Conservation (phyloP, 306 rosid genomes). For the Corylus avellana region DNA sequence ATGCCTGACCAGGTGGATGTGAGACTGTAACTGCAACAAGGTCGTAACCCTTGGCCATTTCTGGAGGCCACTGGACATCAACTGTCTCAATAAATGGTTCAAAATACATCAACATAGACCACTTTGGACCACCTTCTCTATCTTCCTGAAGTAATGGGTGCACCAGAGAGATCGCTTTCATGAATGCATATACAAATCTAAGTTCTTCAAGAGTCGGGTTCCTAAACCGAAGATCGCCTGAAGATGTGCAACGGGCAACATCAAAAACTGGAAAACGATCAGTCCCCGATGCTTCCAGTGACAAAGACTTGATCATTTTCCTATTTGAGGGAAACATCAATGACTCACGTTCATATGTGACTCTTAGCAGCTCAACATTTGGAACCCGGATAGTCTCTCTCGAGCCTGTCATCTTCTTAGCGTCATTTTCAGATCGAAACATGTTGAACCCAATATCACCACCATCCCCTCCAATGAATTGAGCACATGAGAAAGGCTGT, state of each 20-base stretch:
- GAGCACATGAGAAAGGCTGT: slow-evolving; percentile 60
- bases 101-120: slow-evolving; percentile 43
- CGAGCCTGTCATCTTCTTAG: slow-evolving; percentile 65
- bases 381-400: slow-evolving; percentile 60
- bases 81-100: slow-evolving; percentile 69
- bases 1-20: slow-evolving; percentile 50
- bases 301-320: slow-evolving; percentile 56
- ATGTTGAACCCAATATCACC: slow-evolving; percentile 63
- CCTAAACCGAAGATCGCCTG: slow-evolving; percentile 54
- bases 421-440: slow-evolving; percentile 63
- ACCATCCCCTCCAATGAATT: slow-evolving; percentile 77
- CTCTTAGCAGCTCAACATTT: slow-evolving; percentile 62
- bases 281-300: slow-evolving; percentile 47
- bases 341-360: slow-evolving; percentile 55
- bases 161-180: slow-evolving; percentile 59
- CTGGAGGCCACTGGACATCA: slow-evolving; percentile 68
- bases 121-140: slow-evolving; percentile 55
- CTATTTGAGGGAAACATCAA: slow-evolving; percentile 64
- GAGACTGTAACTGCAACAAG: slow-evolving; percentile 52
- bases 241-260: slow-evolving; percentile 53
- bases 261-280: slow-evolving; percentile 64
- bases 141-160: slow-evolving; percentile 64
- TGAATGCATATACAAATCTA: slow-evolving; percentile 61
- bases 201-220: slow-evolving; percentile 59
- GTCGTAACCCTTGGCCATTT: slow-evolving; percentile 40